These are phyloP conservation scores for Bruguiera sexangula DNA, from an alignment of 345 rosid genomes.

Conservation along the genomic window DNA sequence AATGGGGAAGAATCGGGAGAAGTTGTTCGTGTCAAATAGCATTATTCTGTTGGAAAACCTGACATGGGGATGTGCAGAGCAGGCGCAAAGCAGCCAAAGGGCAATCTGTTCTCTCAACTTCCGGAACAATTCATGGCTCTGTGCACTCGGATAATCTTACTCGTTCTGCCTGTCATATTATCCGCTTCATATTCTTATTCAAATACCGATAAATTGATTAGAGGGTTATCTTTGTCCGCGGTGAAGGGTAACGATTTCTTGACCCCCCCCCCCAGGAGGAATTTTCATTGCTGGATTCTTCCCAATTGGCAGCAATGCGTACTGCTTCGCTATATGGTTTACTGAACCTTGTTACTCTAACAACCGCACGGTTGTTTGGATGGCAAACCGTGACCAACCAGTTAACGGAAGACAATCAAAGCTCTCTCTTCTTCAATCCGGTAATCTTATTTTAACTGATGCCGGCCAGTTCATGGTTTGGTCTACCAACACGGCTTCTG, in stretches of 20 bases:
- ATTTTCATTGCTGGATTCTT: constrained; percentile 6
- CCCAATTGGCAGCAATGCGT: constrained; percentile 14
- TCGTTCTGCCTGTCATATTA: not conserved
- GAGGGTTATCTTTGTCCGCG: constrained; percentile 1
- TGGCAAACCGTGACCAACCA: constrained; percentile 32
- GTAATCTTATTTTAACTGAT: constrained; percentile 24
- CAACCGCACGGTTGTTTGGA: constrained; percentile 29
- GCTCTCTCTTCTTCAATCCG: constrained; percentile 11
- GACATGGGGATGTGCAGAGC: not conserved
- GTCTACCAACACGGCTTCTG: constrained; percentile 4
- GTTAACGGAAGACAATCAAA: constrained; percentile 31
- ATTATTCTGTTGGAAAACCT: not conserved
- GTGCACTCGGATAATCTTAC: not conserved
- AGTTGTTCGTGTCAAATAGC: no score
- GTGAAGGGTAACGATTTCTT: not conserved
- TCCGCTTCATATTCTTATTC: not conserved
- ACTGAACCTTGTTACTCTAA: not conserved
- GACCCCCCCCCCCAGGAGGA: not conserved
- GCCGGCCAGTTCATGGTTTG: constrained; percentile 8
- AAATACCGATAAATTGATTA: not conserved
- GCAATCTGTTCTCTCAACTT: not conserved
- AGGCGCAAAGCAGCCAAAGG: not conserved
- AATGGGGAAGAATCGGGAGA: no score
- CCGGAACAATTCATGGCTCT: not conserved
- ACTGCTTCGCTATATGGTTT: constrained; percentile 6